Percentiles rank a stretch among this genome's conserved stretches.
Evolutionary conservation across 768 basidiomycete species (phyloP).

Genomic region (Roridomyces roridus): DNA sequence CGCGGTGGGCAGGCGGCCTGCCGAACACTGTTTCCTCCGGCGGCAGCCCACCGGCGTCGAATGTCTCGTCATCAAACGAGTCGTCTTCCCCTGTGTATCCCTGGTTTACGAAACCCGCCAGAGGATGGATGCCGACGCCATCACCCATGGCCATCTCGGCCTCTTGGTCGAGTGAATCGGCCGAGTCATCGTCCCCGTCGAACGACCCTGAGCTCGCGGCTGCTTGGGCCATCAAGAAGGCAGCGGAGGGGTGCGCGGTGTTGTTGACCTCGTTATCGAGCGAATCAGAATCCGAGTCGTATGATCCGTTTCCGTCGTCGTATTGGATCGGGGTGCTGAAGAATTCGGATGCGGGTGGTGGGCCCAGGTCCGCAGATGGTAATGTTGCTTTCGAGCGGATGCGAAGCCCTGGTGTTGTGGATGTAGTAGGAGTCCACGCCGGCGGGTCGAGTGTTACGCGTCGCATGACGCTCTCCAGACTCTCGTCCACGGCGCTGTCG

Average conservation of each 20-base stretch:
- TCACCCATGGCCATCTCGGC: slow-evolving; percentile 41
- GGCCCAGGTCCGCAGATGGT: slow-evolving; percentile 10
- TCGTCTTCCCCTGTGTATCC: too few relatives aligned
- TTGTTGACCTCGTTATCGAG: slow-evolving; percentile 58
- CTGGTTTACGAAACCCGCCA: too few relatives aligned
- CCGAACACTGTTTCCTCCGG: slow-evolving; percentile 79
- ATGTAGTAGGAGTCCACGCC: slow-evolving; percentile 30
- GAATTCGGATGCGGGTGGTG: background rate
- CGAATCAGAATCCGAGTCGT: slow-evolving; percentile 67
- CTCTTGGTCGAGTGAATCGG: slow-evolving; percentile 59
- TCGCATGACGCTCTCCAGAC: slow-evolving; percentile 74
- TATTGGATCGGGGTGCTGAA: slow-evolving; percentile 17
- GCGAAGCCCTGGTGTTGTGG: slow-evolving; percentile 35
- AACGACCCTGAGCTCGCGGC: slow-evolving; percentile 27
- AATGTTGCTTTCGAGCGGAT: slow-evolving; percentile 34
- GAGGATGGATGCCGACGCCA: slow-evolving; percentile 47
- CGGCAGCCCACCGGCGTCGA: slow-evolving; percentile 46
- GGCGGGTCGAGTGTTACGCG: slow-evolving; percentile 58
- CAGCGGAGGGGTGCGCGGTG: slow-evolving; percentile 70
- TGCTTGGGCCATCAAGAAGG: slow-evolving; percentile 68
- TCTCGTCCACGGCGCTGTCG: slow-evolving; percentile 56
- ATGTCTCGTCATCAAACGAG: slow-evolving; percentile 62
- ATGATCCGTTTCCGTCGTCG: slow-evolving; percentile 37
- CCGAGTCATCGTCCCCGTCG: slow-evolving; percentile 52
- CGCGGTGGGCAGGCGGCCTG: slow-evolving; percentile 59